phyloP scores from a whole-genome alignment of 169 alveolate genomes.

The Plasmodium cynomolgi region DNA sequence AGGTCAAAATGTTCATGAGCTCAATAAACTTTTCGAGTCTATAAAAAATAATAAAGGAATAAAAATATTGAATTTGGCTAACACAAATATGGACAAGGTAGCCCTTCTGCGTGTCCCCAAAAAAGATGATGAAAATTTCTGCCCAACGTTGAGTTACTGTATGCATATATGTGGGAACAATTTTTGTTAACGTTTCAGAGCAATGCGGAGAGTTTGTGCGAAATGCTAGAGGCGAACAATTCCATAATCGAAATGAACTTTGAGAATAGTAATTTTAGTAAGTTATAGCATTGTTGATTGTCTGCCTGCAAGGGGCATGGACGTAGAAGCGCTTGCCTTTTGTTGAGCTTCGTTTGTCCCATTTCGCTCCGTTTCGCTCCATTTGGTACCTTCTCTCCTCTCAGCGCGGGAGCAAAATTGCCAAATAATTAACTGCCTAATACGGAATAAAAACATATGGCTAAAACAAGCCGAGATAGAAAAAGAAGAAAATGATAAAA shows the following conservation, averaged over 20 bases:
- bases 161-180: background rate
- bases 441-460: constrained; percentile 49
- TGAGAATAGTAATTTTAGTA: constrained; percentile 68
- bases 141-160: background rate
- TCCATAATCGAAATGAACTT: constrained; percentile 52
- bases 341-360: background rate
- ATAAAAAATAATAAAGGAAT: constrained; percentile 48
- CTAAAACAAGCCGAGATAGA: constrained; percentile 34
- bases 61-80: constrained; percentile 52
- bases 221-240: constrained; percentile 31
- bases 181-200: background rate
- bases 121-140: background rate
- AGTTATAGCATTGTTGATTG: background rate
- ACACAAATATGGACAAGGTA: constrained; percentile 68
- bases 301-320: background rate
- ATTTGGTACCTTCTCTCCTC: background rate
- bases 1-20: constrained; percentile 21
- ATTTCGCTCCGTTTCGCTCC: background rate
- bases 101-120: background rate
- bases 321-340: background rate
- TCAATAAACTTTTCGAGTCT: constrained; percentile 36
- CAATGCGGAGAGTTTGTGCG: constrained; percentile 46
- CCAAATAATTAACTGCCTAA: constrained; percentile 31
- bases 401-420: constrained; percentile 58
- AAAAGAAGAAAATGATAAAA: constrained; percentile 59